Evolutionary conservation across 768 basidiomycete genomes (phyloP), one percentile per base, ranked within the genome.

Genomic region (Exidia glandulosa): DNA sequence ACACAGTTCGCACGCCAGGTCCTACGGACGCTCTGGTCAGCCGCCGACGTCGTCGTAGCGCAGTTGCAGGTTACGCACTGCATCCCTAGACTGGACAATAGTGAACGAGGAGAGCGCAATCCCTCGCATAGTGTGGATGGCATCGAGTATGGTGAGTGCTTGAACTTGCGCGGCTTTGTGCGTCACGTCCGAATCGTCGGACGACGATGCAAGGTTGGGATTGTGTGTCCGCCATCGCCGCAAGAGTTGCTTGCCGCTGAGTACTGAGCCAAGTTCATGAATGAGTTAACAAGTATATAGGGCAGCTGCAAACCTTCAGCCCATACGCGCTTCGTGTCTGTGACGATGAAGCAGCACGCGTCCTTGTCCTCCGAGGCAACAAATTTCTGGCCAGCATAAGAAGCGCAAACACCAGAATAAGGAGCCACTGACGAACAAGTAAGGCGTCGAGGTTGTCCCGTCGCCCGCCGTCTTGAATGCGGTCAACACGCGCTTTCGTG

Each of bases 241-340:
- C 29, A 83, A 82, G 61, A 88, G 73, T 61, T 82, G 78, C 32
- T 81, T 81, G 66, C 76, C 75, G 47, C 76, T 76, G 37, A 88
- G 66, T 2, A 77, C 86, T 87, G 62, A n/a, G n/a, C n/a, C n/a
- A n/a, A n/a, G n/a, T n/a, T 19, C 6, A 45, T 19, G 16, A 36
- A 45, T 45, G 3, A 6, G 19, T 45, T 45, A 6, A 45, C 19
- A 12, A 37, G 36, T 0, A 10, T 37, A 19, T 6, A 10, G 33
- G 14, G 37, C 23, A 62, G 32, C 6, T 45, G 45, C 59, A 58
- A 63, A 87, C 88, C 85, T 83, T 91, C 89, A 14, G 75, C 77
- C 87, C 87, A 91, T 10, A 84, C 83, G 27, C 73, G 76, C 68
- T 81, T 87, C 13, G 86, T 90, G 70, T 90, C 88, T 12, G 89